Conservation (phyloP, 192 early-diverging fungal species). For the Helicostylum pulchrum region DNA sequence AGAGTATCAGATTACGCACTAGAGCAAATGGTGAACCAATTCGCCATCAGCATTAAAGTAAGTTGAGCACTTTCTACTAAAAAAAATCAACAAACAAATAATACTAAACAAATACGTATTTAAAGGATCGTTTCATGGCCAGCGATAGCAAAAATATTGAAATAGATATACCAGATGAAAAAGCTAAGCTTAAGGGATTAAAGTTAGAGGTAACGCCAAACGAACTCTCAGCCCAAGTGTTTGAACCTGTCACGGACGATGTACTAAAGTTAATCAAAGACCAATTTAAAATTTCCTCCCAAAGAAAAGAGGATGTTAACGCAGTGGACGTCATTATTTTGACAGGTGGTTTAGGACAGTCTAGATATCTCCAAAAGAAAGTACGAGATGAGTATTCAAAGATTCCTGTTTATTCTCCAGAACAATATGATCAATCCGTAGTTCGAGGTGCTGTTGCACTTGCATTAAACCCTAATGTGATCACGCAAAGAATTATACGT, state of each 20-base stretch:
- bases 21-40: slow-evolving; percentile 19
- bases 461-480: slow-evolving; percentile 30
- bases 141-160: background rate
- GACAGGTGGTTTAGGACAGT: slow-evolving; percentile 52
- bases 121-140: too few relatives aligned
- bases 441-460: slow-evolving; percentile 49
- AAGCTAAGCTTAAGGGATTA: background rate
- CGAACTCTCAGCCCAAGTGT: slow-evolving; percentile 42
- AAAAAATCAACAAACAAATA: too few relatives aligned
- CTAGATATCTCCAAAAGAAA: slow-evolving; percentile 46
- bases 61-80: background rate
- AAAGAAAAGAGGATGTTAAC: slow-evolving; percentile 18
- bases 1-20: background rate
- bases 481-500: slow-evolving; percentile 7
- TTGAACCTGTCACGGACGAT: slow-evolving; percentile 45
- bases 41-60: slow-evolving; percentile 6
- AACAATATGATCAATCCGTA: slow-evolving; percentile 42
- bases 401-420: slow-evolving; percentile 28
- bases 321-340: slow-evolving; percentile 41
- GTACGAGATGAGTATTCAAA: slow-evolving; percentile 36
- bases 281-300: slow-evolving; percentile 26
- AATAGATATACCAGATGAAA: slow-evolving; percentile 2
- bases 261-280: slow-evolving; percentile 43
- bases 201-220: slow-evolving; percentile 27
- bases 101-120: too few relatives aligned